phyloP scores from a whole-genome alignment of 352 stramenopile genomes.

The Achlya hypogyna region DNA sequence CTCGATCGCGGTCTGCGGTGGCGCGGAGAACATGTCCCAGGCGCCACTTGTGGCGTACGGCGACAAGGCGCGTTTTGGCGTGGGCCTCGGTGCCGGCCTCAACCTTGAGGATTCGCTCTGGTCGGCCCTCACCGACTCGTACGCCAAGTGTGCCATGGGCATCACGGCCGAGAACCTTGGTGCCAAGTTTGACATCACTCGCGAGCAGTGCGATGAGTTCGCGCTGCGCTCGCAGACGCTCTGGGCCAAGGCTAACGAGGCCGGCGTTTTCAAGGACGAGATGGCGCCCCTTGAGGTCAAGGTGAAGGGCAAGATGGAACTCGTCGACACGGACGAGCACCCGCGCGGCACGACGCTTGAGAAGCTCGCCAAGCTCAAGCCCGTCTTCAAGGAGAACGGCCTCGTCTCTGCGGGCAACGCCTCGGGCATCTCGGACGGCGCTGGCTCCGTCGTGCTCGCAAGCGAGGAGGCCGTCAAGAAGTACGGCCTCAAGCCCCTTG shows the following conservation, averaged over 20 bases:
- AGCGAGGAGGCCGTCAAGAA: conserved; percentile 89
- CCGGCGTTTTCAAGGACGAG: conserved; percentile 91
- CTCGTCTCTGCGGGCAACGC: conserved; percentile 95
- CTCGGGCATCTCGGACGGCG: conserved; percentile 95
- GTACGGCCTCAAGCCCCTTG: conserved; percentile 90
- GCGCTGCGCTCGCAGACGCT: conserved; percentile 88
- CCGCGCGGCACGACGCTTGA: conserved; percentile 63
- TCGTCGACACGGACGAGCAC: conserved; percentile 70
- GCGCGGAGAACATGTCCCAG: conserved; percentile 94
- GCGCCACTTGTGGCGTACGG: conserved; percentile 88
- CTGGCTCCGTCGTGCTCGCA: conserved; percentile 90
- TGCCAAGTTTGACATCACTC: conserved; percentile 89
- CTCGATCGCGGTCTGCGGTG: conserved; percentile 85
- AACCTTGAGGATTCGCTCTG: conserved; percentile 94
- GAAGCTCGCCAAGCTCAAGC: conserved; percentile 87
- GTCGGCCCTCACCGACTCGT: conserved; percentile 94
- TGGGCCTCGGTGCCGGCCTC: conserved; percentile 86
- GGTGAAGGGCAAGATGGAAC: conserved; percentile 83
- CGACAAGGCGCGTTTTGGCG: conserved; percentile 88
- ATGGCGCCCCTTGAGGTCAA: conserved; percentile 89
- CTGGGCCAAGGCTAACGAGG: conserved; percentile 86
- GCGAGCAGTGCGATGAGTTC: conserved; percentile 93
- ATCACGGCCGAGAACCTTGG: conserved; percentile 98
- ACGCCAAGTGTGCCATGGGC: conserved; percentile 94
- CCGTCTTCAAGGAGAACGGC: conserved; percentile 97